Evolutionary conservation across 2,329 filamentous ascomycete species (phyloP).

Genomic region (Aspergillus pseudoviridinutans): DNA sequence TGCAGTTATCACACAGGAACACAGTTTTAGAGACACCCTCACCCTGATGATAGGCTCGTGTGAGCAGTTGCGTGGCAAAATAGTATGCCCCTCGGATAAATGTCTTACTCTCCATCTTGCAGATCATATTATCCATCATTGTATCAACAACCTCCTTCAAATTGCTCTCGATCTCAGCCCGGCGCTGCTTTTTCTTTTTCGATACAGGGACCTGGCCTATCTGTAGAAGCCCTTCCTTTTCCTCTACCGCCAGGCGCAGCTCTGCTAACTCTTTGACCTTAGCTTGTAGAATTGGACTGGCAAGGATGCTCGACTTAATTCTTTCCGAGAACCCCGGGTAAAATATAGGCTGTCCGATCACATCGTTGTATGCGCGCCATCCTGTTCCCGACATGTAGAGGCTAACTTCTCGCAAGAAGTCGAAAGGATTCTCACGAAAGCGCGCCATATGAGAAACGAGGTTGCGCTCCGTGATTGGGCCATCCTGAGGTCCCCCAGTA

Average conservation of each 20-base stretch:
- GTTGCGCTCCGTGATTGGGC: conserved; percentile 47
- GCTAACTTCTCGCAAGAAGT: conserved; percentile 90
- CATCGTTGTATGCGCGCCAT: conserved; percentile 89
- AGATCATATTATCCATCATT: conserved; percentile 94
- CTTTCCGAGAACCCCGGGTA: conserved; percentile 88
- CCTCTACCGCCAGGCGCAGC: conserved; percentile 69
- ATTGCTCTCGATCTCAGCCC: conserved; percentile 63
- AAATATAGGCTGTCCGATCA: conserved; percentile 89
- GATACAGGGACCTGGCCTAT: conserved; percentile 28
- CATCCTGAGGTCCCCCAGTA: conserved; percentile 38
- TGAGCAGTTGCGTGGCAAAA: conserved; percentile 78
- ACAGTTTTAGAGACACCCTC: conserved; percentile 8
- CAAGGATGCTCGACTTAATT: conserved; percentile 76
- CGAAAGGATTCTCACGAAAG: conserved; percentile 68
- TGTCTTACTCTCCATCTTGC: conserved; percentile 92
- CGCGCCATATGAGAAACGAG: conserved; percentile 72
- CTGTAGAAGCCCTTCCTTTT: conserved; percentile 65
- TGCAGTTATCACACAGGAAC: not conserved
- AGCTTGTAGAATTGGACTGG: conserved; percentile 67
- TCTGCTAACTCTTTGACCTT: conserved; percentile 76
- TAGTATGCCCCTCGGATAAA: conserved; percentile 95
- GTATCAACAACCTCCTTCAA: conserved; percentile 78
- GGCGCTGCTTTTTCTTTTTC: conserved; percentile 29
- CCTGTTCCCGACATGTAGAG: conserved; percentile 88
- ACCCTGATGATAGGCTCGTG: conserved; percentile 91